Conservation (phyloP, 2,329 filamentous ascomycete species). For the Raffaelea albimanens region DNA sequence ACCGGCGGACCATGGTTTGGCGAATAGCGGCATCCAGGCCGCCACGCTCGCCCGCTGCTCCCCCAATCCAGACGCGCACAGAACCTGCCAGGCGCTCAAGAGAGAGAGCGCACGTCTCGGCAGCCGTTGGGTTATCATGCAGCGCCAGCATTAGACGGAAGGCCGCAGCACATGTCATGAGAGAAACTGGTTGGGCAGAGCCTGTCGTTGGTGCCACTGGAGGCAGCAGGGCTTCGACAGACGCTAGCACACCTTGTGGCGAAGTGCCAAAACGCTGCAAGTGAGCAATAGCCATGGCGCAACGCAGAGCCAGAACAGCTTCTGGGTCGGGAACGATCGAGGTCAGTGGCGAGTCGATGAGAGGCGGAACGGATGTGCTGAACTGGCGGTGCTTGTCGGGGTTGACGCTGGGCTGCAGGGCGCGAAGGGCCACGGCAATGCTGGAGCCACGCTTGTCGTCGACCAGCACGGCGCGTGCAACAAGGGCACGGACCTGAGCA, state of each 20-base stretch:
- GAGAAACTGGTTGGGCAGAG: conserved; percentile 26
- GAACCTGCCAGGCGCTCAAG: conserved; percentile 49
- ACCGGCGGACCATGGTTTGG: conserved; percentile 44
- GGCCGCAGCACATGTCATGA: conserved; percentile 50
- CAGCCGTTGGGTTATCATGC: conserved; percentile 34
- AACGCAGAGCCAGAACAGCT: conserved; percentile 46
- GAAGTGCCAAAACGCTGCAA: conserved; percentile 33
- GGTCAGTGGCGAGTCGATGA: conserved; percentile 33
- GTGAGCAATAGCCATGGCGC: conserved; percentile 52
- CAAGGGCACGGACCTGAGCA: conserved; percentile 51
- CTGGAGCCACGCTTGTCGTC: conserved; percentile 44
- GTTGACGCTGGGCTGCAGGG: conserved; percentile 33
- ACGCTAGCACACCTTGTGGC: conserved; percentile 32
- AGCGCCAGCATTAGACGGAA: conserved; percentile 50
- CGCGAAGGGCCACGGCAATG: conserved; percentile 46
- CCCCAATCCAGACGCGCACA: conserved; percentile 53
- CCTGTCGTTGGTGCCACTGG: neutral
- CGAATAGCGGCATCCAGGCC: conserved; percentile 43
- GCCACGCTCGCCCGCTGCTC: conserved; percentile 37
- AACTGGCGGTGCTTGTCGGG: conserved; percentile 21
- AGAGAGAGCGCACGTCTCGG: conserved; percentile 34
- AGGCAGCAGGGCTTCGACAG: conserved; percentile 41
- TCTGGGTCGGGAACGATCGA: conserved; percentile 37
- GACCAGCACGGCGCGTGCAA: conserved; percentile 48
- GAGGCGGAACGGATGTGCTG: conserved; percentile 24